phyloP scores from a whole-genome alignment of 2,329 filamentous ascomycete species.

The Microcyclospora tardicrescens region DNA sequence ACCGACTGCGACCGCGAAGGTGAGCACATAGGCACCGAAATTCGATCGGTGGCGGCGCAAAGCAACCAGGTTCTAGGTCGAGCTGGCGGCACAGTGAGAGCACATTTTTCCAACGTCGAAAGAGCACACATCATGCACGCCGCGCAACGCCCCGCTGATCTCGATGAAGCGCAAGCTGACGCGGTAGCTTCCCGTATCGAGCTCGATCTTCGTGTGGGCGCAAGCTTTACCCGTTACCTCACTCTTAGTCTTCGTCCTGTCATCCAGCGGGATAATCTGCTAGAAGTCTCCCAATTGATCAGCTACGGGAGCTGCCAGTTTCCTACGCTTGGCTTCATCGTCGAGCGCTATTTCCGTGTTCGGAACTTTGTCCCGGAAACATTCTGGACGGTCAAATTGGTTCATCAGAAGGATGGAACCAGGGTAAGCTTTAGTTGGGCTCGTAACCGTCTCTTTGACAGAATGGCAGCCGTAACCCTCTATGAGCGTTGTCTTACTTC shows the following conservation, averaged over 20 bases:
- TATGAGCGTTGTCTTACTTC: constrained; percentile 74
- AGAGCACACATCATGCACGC: constrained; percentile 81
- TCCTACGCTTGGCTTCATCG: constrained; percentile 89
- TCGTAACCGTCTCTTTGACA: constrained; percentile 73
- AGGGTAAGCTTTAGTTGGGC: constrained; percentile 77
- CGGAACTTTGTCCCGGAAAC: constrained; percentile 83
- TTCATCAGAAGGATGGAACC: constrained; percentile 62
- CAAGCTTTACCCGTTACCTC: constrained; percentile 79
- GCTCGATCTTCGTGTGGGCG: constrained; percentile 81
- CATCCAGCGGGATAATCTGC: too few relatives aligned
- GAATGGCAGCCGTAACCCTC: constrained; percentile 64
- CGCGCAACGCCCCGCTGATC: constrained; percentile 58
- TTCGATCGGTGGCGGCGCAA: constrained; percentile 64
- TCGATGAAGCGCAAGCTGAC: constrained; percentile 77
- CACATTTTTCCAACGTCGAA: constrained; percentile 92
- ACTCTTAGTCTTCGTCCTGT: constrained; percentile 65
- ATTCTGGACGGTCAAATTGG: constrained; percentile 86
- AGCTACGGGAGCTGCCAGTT: constrained; percentile 69
- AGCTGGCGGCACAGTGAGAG: constrained; percentile 57
- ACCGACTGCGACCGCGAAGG: constrained; percentile 97
- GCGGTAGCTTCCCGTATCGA: constrained; percentile 85
- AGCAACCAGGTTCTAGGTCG: constrained; percentile 52
- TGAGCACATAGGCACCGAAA: constrained; percentile 88
- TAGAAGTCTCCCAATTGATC: too few relatives aligned
- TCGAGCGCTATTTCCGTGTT: constrained; percentile 88